These are phyloP conservation scores for Pseudogymnoascus pannorum DNA, from an alignment of 2,329 filamentous ascomycete species.

Conservation along the genomic window DNA sequence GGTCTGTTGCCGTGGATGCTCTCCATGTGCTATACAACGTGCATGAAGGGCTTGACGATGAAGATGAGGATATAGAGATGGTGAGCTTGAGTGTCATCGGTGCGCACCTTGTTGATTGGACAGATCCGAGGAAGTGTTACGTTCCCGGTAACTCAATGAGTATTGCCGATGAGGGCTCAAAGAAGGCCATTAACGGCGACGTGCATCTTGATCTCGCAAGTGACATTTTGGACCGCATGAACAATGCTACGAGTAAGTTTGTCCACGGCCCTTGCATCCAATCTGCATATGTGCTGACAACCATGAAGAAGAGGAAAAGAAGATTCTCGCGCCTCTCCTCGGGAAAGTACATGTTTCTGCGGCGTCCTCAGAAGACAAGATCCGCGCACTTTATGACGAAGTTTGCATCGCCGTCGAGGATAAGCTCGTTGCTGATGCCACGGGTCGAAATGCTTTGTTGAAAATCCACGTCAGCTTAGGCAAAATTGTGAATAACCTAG, in stretches of 20 bases:
- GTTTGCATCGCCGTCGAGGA: slow-evolving; percentile 57
- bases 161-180: slow-evolving; percentile 46
- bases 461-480: slow-evolving; percentile 61
- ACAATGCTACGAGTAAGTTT: slow-evolving; percentile 57
- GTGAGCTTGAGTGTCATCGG: slow-evolving; percentile 71
- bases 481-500: slow-evolving; percentile 52
- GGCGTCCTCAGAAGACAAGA: slow-evolving; percentile 50
- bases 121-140: slow-evolving; percentile 76
- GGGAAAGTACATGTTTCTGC: slow-evolving; percentile 76
- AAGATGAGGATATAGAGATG: slow-evolving; percentile 69
- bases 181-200: slow-evolving; percentile 63
- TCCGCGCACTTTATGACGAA: slow-evolving; percentile 50
- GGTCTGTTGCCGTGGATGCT: slow-evolving; percentile 62
- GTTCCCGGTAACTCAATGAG: slow-evolving; percentile 37
- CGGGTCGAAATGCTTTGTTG: slow-evolving; percentile 56
- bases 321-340: slow-evolving; percentile 67
- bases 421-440: slow-evolving; percentile 51
- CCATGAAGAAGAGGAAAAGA: slow-evolving; percentile 71
- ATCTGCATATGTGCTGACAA: slow-evolving; percentile 26
- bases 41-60: slow-evolving; percentile 65
- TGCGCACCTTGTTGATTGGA: slow-evolving; percentile 86
- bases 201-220: slow-evolving; percentile 73
- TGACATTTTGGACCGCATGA: slow-evolving; percentile 69
- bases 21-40: slow-evolving; percentile 68
- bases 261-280: neutral